Evolutionary conservation across 371 early-diverging fungal species (phyloP), one percentile per base, ranked within the genome.

Genomic region (Thermomucor indicae-seudaticae): DNA sequence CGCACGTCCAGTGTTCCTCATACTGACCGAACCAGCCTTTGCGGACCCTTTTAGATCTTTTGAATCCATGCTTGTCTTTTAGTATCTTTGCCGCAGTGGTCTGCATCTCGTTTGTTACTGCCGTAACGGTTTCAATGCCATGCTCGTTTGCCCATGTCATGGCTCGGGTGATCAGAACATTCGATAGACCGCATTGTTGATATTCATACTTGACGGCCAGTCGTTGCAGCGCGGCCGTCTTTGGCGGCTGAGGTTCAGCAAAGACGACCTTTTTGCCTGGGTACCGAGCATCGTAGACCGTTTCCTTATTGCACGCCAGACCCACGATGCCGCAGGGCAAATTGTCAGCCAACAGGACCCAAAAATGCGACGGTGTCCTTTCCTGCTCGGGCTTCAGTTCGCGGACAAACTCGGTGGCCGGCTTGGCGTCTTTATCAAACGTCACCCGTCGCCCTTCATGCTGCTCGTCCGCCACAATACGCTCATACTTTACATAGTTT

Each of bases 241-340:
- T 57, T 6, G 63, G 64, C 0, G 53, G 52, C 22, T 72, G 62
- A 4, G 64, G 49, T 23, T 55, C 50, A 14, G 62, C 58, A 55
- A 67, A 65, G 0, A 51, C 43, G 1, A 41, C 39, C 6, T 59
- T 54, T 6, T 49, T 47, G 17, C 44, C 14, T 0, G 32, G 32
- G 1, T 32, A 43, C 7, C 72, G 52, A 43, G 47, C 35, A 47
- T 71, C 72, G 6, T 43, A n/a, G 7, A 63, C 51, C 8, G 51
- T 56, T 34, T 65, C 49, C 23, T 43, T 43, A 23, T 46, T 41
- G 27, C 53, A 51, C 2, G 57, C 55, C 20, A 74, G 41, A 10
- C 66, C 76, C n/a, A 76, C 55, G 53, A 70, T 72, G 17, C 70
- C 76, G 51, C 65, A 67, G 1, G 57, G 50, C 24, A 51, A 43